Conservation (phyloP, 2,329 filamentous ascomycete genomes). For the Colletotrichum trifolii region DNA sequence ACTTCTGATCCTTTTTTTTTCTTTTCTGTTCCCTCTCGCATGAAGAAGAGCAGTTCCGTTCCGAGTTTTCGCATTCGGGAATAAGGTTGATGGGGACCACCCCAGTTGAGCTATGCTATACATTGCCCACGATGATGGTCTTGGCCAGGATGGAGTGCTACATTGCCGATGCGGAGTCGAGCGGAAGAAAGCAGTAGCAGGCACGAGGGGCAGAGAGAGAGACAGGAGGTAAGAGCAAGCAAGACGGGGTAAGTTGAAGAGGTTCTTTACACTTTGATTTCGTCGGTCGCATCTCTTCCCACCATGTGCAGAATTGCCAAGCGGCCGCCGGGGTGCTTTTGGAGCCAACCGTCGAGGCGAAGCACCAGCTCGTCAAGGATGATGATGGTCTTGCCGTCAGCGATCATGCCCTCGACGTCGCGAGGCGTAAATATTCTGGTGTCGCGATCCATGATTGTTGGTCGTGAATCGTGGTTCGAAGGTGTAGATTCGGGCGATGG, state of each 20-base stretch:
- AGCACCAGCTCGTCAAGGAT: constrained; percentile 66
- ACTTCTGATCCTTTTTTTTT: constrained; percentile 24
- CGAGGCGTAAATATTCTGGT: constrained; percentile 52
- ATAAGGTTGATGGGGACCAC: no score
- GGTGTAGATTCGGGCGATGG: neutral
- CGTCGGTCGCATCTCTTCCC: constrained; percentile 67
- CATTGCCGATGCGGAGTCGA: neutral
- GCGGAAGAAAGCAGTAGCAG: neutral
- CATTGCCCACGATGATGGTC: no score
- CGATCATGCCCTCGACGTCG: constrained; percentile 63
- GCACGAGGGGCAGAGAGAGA: neutral
- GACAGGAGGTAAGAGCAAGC: neutral
- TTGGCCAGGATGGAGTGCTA: no score
- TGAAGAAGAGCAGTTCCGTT: neutral
- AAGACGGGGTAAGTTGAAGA: constrained; percentile 3
- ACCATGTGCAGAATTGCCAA: constrained; percentile 72
- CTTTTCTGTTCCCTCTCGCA: constrained; percentile 2
- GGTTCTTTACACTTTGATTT: constrained; percentile 65
- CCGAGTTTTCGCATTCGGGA: constrained; percentile 3
- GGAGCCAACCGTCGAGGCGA: constrained; percentile 67
- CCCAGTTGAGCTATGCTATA: no score
- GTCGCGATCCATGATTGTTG: constrained; percentile 51
- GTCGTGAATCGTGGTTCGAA: neutral
- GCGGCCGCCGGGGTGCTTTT: constrained; percentile 68
- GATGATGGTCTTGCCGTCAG: constrained; percentile 65